Percentiles rank a stretch among this genome's conserved stretches.
Conservation (phyloP, 805 yeast species). For the Candida argentea region DNA sequence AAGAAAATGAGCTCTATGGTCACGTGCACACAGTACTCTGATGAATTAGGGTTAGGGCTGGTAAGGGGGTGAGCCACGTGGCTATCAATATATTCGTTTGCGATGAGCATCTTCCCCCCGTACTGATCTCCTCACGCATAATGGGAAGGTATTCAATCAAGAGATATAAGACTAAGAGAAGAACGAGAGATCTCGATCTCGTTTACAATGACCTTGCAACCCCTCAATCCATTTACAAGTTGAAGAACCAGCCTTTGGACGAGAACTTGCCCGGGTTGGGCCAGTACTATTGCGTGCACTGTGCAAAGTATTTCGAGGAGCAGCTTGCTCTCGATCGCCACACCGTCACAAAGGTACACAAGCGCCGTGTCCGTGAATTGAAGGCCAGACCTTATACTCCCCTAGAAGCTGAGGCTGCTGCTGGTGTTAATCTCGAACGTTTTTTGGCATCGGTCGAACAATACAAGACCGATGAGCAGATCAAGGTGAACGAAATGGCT, state of each 20-base stretch:
- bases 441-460: slow-evolving; percentile 56
- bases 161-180: slow-evolving; percentile 83
- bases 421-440: slow-evolving; percentile 64
- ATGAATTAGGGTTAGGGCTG: too few species aligned
- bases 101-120: too few species aligned
- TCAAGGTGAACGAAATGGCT: slow-evolving; percentile 33
- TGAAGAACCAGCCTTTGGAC: slow-evolving; percentile 77
- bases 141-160: slow-evolving; percentile 88
- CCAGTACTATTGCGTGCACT: slow-evolving; percentile 87
- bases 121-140: too few species aligned
- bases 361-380: slow-evolving; percentile 72
- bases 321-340: slow-evolving; percentile 67
- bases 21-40: too few species aligned
- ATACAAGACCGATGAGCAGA: slow-evolving; percentile 37
- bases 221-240: slow-evolving; percentile 48
- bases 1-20: too few species aligned
- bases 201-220: slow-evolving; percentile 66
- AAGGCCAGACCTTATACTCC: slow-evolving; percentile 75
- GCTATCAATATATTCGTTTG: too few species aligned
- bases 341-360: slow-evolving; percentile 68
- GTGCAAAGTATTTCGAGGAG: slow-evolving; percentile 85
- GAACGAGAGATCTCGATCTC: slow-evolving; percentile 75
- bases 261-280: slow-evolving; percentile 92
- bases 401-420: slow-evolving; percentile 85
- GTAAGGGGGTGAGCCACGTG: too few species aligned